Percentiles rank a stretch among this genome's conserved stretches.
Conservation (phyloP, 2,329 filamentous ascomycete species). For the Aspergillus fumigatiaffinis region DNA sequence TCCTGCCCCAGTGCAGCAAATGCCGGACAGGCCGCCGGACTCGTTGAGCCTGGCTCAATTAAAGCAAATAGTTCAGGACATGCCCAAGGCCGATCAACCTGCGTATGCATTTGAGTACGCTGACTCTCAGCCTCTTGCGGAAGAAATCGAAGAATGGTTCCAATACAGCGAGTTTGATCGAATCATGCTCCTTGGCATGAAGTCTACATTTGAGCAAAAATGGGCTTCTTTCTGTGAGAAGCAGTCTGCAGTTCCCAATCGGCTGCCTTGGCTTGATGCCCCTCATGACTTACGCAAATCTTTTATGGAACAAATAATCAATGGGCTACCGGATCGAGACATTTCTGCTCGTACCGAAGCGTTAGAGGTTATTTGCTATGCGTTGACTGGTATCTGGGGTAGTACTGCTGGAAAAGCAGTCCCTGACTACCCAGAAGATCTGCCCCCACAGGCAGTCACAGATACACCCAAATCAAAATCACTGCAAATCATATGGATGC, state of each 20-base stretch:
- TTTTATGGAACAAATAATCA: constrained; percentile 39
- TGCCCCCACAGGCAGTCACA: constrained; percentile 33
- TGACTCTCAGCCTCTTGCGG: constrained; percentile 69
- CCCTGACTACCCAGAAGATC: constrained; percentile 28
- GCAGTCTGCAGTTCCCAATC: constrained; percentile 30
- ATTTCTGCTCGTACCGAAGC: constrained; percentile 42
- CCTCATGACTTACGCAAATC: constrained; percentile 48
- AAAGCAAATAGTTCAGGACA: constrained; percentile 67
- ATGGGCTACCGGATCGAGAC: constrained; percentile 36
- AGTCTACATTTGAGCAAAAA: constrained; percentile 70
- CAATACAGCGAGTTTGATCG: constrained; percentile 84
- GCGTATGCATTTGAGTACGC: constrained; percentile 84
- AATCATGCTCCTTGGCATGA: constrained; percentile 69
- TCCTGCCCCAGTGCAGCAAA: constrained; percentile 41
- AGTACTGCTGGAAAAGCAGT: constrained; percentile 55
- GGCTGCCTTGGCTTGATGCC: constrained; percentile 63
- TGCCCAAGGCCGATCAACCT: constrained; percentile 64
- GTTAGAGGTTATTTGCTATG: constrained; percentile 45
- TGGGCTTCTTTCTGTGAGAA: constrained; percentile 58
- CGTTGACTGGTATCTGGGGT: constrained; percentile 67
- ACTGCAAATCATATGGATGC: constrained; percentile 47
- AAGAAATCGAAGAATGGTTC: constrained; percentile 98
- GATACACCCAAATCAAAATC: constrained; percentile 46
- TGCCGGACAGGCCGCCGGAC: constrained; percentile 49
- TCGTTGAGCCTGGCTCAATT: constrained; percentile 74